A percentile compares a stretch with the other conserved stretches of the same genome.
Evolutionary conservation across 345 rosid species (phyloP).

Genomic region (Raphanus raphanistrum): DNA sequence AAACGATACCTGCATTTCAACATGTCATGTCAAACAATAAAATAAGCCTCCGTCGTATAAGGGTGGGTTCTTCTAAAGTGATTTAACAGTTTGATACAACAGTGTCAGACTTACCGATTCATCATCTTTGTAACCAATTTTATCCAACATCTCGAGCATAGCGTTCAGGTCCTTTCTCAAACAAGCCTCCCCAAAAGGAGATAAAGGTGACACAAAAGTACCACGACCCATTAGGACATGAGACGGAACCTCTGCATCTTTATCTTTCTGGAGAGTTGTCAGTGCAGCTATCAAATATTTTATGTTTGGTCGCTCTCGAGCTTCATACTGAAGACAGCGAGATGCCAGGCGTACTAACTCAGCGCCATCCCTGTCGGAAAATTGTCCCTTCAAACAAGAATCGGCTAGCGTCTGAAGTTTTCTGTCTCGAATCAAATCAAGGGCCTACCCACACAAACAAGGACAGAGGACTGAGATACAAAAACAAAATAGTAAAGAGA

Average conservation of each 20-base stretch:
- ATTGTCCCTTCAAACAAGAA: constrained; percentile 85
- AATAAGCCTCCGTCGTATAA: not conserved
- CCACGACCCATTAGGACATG: constrained; percentile 66
- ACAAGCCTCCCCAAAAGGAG: constrained; percentile 91
- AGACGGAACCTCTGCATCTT: constrained; percentile 68
- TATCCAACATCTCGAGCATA: constrained; percentile 71
- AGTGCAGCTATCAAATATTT: constrained; percentile 67
- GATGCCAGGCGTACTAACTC: constrained; percentile 81
- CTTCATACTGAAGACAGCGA: constrained; percentile 77
- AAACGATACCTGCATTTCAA: constrained; percentile 67
- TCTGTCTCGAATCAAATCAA: constrained; percentile 82
- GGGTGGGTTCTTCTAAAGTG: no score
- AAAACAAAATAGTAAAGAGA: not conserved
- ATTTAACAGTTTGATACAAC: not conserved
- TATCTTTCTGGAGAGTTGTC: constrained; percentile 81
- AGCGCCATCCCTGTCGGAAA: constrained; percentile 69
- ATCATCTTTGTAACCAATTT: constrained; percentile 81
- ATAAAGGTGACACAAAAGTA: constrained; percentile 18
- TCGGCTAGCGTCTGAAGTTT: constrained; percentile 82
- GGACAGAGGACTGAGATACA: not conserved
- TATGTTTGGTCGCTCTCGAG: constrained; percentile 79
- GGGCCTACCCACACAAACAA: constrained; percentile 53
- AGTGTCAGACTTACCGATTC: constrained; percentile 62
- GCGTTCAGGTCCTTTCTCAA: constrained; percentile 75
- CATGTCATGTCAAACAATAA: not conserved